phyloP scores from a whole-genome alignment of 129 eudicot species.

The Silybum marianum region DNA sequence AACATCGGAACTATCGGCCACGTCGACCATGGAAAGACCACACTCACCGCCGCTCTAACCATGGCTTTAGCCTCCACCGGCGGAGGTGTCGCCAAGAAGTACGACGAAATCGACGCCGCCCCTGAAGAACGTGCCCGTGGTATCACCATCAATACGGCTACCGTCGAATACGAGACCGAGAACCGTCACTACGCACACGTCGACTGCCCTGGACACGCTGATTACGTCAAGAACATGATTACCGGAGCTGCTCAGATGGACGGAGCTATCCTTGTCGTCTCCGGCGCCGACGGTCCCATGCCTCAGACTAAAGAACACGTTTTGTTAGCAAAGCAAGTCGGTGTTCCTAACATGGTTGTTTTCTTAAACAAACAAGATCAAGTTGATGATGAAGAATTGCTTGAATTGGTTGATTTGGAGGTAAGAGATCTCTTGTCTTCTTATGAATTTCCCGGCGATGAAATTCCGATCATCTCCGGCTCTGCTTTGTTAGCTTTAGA shows the following conservation, averaged over 20 bases:
- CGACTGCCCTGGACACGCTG: conserved; percentile 86
- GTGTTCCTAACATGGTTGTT: conserved; percentile 81
- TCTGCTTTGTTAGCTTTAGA: conserved; percentile 75
- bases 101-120: conserved; percentile 93
- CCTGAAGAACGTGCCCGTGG: conserved; percentile 89
- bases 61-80: conserved; percentile 79
- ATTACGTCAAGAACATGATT: conserved; percentile 77
- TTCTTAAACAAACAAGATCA: conserved; percentile 77
- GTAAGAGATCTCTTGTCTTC: conserved; percentile 63
- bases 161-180: conserved; percentile 86
- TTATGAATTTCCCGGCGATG: conserved; percentile 87
- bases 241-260: conserved; percentile 95
- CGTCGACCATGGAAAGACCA: conserved; percentile 93
- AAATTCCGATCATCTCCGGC: conserved; percentile 72
- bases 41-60: conserved; percentile 88
- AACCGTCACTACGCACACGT: conserved; percentile 90
- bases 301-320: conserved; percentile 90
- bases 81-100: conserved; percentile 62
- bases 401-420: conserved; percentile 72
- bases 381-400: conserved; percentile 77
- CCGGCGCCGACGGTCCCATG: conserved; percentile 95
- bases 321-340: conserved; percentile 74
- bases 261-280: conserved; percentile 81
- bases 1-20: conserved; percentile 94
- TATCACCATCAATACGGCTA: conserved; percentile 90